phyloP scores from a whole-genome alignment of 1,139 yeast genomes.

The Diutina pseudorugosa region DNA sequence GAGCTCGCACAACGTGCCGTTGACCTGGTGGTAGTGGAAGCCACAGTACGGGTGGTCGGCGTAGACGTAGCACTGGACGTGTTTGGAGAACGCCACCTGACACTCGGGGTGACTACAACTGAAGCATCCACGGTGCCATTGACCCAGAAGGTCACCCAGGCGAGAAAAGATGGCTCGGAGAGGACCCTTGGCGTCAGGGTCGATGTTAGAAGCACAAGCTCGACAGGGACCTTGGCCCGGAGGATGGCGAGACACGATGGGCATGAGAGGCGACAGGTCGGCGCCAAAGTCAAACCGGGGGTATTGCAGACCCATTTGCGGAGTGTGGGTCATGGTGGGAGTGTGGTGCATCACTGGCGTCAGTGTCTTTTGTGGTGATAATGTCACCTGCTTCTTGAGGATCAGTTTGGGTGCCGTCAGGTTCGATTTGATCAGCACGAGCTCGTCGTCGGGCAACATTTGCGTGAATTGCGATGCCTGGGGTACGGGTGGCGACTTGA shows the following conservation, averaged over 20 bases:
- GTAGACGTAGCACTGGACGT: slow-evolving; percentile 66
- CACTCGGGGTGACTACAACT: slow-evolving; percentile 49
- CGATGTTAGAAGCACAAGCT: slow-evolving; percentile 38
- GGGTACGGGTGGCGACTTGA: background rate
- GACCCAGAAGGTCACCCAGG: slow-evolving; percentile 76
- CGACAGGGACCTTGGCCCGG: slow-evolving; percentile 74
- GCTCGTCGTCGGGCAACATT: background rate
- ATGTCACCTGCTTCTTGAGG: background rate
- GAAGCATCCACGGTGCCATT: slow-evolving; percentile 89
- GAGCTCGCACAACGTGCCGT: slow-evolving; percentile 59
- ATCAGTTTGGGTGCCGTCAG: background rate
- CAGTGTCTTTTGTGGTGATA: background rate
- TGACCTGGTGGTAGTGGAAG: slow-evolving; percentile 65
- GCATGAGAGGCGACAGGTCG: background rate
- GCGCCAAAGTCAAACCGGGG: background rate
- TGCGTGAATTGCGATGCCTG: background rate
- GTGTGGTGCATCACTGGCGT: background rate
- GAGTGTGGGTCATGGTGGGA: background rate
- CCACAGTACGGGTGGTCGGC: slow-evolving; percentile 76
- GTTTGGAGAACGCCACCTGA: slow-evolving; percentile 39
- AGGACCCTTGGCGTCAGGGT: slow-evolving; percentile 34
- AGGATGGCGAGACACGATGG: slow-evolving; percentile 16
- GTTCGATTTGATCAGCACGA: background rate
- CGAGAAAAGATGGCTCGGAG: slow-evolving; percentile 51
- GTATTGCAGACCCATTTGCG: background rate